A percentile compares a stretch with the other conserved stretches of the same genome.
These are phyloP conservation scores for Aciculosporium take DNA, from an alignment of 2,329 filamentous ascomycete species.

Conservation along the genomic window DNA sequence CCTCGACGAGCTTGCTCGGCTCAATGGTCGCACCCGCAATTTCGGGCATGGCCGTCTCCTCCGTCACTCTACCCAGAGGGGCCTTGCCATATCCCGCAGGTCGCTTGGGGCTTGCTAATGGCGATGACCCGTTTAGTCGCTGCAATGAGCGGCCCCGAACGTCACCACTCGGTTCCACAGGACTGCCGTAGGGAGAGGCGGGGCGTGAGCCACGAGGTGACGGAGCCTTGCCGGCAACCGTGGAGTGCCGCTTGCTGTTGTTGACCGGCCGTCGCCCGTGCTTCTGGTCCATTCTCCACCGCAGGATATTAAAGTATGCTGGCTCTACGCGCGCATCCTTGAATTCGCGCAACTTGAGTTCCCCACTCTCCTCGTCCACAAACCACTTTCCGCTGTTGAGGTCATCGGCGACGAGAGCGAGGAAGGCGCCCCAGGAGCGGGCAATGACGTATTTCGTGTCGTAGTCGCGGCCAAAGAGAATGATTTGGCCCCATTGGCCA, in stretches of 20 bases:
- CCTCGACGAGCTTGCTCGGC: slow-evolving; percentile 39
- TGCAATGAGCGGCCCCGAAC: slow-evolving; percentile 59
- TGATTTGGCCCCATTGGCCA: slow-evolving; percentile 91
- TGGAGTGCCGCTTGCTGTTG: slow-evolving; percentile 35
- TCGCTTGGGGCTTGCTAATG: slow-evolving; percentile 48
- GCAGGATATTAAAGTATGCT: slow-evolving; percentile 82
- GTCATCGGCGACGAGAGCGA: slow-evolving; percentile 81
- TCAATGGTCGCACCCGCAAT: slow-evolving; percentile 24
- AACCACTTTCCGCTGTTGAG: slow-evolving; percentile 78
- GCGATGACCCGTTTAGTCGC: slow-evolving; percentile 50
- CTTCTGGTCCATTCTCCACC: slow-evolving; percentile 94
- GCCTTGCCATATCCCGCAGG: slow-evolving; percentile 54
- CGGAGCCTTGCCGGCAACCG: slow-evolving; percentile 25
- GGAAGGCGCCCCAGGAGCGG: slow-evolving; percentile 76
- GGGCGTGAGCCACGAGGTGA: slow-evolving; percentile 35
- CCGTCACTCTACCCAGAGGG: slow-evolving; percentile 59
- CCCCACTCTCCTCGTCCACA: slow-evolving; percentile 81
- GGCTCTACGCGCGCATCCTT: slow-evolving; percentile 81
- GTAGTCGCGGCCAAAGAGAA: slow-evolving; percentile 93
- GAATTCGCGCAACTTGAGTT: slow-evolving; percentile 87
- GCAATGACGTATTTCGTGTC: slow-evolving; percentile 97
- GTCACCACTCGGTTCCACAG: slow-evolving; percentile 43
- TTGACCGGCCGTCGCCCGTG: slow-evolving; percentile 50
- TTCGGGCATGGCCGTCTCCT: slow-evolving; percentile 41
- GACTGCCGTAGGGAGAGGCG: slow-evolving; percentile 50